phyloP scores from a whole-genome alignment of 192 early-diverging fungal genomes.

The Backusella macrospora region DNA sequence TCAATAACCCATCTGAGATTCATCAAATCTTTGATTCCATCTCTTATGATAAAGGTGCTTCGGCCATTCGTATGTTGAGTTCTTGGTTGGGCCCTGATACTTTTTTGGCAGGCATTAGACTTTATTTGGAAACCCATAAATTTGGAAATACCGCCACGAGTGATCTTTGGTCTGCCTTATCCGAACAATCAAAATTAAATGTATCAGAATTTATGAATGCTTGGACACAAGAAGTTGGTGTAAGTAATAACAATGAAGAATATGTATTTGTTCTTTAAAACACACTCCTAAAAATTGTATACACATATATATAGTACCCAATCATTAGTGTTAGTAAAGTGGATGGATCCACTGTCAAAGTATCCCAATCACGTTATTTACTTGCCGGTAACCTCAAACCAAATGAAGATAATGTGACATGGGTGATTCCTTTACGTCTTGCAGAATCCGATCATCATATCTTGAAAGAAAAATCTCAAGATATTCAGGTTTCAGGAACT shows the following conservation, averaged over 20 bases:
- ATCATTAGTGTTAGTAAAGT: slow-evolving; percentile 71
- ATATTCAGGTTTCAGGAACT: slow-evolving; percentile 48
- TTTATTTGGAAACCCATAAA: slow-evolving; percentile 81
- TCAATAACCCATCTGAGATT: slow-evolving; percentile 82
- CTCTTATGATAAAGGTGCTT: slow-evolving; percentile 85
- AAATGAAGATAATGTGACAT: slow-evolving; percentile 61
- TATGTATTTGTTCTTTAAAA: neutral
- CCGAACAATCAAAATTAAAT: slow-evolving; percentile 75
- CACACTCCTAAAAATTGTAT: neutral
- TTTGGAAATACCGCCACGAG: slow-evolving; percentile 82
- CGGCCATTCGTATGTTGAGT: slow-evolving; percentile 91
- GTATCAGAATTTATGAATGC: slow-evolving; percentile 82
- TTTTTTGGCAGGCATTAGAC: slow-evolving; percentile 68
- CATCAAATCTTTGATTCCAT: slow-evolving; percentile 96
- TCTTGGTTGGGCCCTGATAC: slow-evolving; percentile 66
- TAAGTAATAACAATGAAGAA: slow-evolving; percentile 27
- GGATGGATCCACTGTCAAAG: slow-evolving; percentile 41
- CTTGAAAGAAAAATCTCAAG: slow-evolving; percentile 29
- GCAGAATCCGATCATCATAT: slow-evolving; percentile 27
- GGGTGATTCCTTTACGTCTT: slow-evolving; percentile 84
- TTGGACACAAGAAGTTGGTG: slow-evolving; percentile 86
- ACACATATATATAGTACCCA: slow-evolving; percentile 59
- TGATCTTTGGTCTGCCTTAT: slow-evolving; percentile 85
- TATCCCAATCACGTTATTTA: slow-evolving; percentile 84
- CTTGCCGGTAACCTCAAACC: slow-evolving; percentile 68